A percentile compares a stretch with the other conserved stretches of the same genome.
phyloP scores from a whole-genome alignment of 164 flowering plant genomes.

The Saururus chinensis region DNA sequence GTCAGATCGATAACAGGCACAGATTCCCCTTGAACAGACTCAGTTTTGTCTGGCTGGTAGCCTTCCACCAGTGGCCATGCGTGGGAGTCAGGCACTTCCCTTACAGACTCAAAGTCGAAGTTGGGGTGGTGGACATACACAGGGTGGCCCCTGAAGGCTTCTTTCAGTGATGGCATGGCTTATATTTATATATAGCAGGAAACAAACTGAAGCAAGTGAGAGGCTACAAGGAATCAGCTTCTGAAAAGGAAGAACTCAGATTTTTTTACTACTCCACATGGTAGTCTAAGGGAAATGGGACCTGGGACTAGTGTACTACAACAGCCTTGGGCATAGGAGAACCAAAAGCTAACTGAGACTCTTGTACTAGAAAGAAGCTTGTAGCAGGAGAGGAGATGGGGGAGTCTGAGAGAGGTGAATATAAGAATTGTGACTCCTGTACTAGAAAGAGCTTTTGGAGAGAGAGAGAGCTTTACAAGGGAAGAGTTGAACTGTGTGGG shows the following conservation, averaged over 20 bases:
- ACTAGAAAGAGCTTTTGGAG: background rate
- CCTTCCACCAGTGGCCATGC: constrained; percentile 40
- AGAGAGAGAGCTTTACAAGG: background rate
- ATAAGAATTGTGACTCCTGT: background rate
- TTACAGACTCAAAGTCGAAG: constrained; percentile 44
- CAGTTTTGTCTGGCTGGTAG: background rate
- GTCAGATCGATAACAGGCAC: constrained; percentile 55
- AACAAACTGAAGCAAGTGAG: background rate
- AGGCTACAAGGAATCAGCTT: background rate
- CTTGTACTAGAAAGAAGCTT: background rate
- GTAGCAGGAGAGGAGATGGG: background rate
- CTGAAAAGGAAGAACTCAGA: background rate
- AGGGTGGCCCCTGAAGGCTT: constrained; percentile 35
- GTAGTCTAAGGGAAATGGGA: too few species aligned
- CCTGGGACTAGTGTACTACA: background rate
- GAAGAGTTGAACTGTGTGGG: background rate
- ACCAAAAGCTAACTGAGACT: background rate
- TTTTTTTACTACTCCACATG: background rate
- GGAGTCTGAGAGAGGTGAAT: background rate
- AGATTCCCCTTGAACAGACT: constrained; percentile 4
- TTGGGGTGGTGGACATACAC: constrained; percentile 16
- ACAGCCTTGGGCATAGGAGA: background rate
- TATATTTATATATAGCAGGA: constrained; percentile 13
- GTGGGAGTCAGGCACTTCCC: constrained; percentile 66
- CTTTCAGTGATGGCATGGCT: constrained; percentile 34